Conservation (phyloP, 2,329 filamentous ascomycete species). For the Zelopaecilomyces penicillatus region DNA sequence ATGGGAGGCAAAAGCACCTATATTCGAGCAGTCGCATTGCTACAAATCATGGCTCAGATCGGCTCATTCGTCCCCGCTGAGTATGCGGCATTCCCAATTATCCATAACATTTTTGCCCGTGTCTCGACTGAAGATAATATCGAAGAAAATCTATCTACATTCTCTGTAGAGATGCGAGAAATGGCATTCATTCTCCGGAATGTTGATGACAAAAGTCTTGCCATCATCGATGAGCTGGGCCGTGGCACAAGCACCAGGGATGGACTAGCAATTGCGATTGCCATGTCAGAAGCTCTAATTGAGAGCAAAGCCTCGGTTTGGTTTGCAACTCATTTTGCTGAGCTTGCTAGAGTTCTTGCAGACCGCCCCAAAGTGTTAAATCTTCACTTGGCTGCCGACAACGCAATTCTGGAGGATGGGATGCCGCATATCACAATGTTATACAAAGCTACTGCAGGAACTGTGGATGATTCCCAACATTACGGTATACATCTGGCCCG, state of each 20-base stretch:
- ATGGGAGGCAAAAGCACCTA: conserved; percentile 99
- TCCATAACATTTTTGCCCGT: conserved; percentile 77
- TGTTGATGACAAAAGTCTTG: conserved; percentile 65
- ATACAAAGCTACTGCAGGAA: conserved; percentile 71
- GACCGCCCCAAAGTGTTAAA: conserved; percentile 74
- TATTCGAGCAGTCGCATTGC: conserved; percentile 74
- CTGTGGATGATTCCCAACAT: conserved; percentile 54
- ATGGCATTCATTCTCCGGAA: conserved; percentile 88
- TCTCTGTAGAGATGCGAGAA: conserved; percentile 91
- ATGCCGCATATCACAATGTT: conserved; percentile 69
- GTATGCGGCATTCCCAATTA: conserved; percentile 73
- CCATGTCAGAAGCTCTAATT: conserved; percentile 81
- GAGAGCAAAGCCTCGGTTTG: conserved; percentile 72
- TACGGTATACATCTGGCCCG: conserved; percentile 81
- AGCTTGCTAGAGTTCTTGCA: conserved; percentile 67
- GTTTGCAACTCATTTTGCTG: conserved; percentile 90
- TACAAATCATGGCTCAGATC: conserved; percentile 89
- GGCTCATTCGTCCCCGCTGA: conserved; percentile 83
- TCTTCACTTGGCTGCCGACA: conserved; percentile 69
- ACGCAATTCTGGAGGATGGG: conserved; percentile 40
- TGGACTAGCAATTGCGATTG: conserved; percentile 79
- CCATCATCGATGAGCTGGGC: conserved; percentile 86
- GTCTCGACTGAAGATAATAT: conserved; percentile 81
- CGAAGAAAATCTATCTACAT: conserved; percentile 86
- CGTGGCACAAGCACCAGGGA: conserved; percentile 84